These are phyloP conservation scores for Gyromitra esculenta DNA, from an alignment of 2,329 filamentous ascomycete genomes.

Conservation along the genomic window DNA sequence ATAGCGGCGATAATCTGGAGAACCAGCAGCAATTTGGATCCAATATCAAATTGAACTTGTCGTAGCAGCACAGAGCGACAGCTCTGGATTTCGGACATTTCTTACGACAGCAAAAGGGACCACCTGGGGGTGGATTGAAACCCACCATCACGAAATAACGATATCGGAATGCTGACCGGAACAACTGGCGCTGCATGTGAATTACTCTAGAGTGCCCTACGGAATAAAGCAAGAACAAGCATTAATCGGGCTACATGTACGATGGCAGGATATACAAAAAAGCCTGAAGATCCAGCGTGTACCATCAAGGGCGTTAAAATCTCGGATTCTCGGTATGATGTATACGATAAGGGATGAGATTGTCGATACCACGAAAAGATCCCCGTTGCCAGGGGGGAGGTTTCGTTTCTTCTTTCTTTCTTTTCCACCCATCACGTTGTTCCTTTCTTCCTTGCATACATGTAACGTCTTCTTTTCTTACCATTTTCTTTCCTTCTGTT, in stretches of 20 bases:
- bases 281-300: neutral
- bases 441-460: slow-evolving; percentile 29
- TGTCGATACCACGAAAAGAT: neutral
- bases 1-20: slow-evolving; percentile 1
- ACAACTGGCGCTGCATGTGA: slow-evolving; percentile 49
- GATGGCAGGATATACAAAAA: slow-evolving; percentile 16
- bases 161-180: slow-evolving; percentile 31
- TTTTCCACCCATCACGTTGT: no score
- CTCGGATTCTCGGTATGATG: slow-evolving; percentile 36
- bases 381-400: neutral
- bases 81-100: neutral
- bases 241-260: slow-evolving; percentile 28
- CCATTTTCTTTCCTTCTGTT: slow-evolving; percentile 10
- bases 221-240: slow-evolving; percentile 28
- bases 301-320: neutral
- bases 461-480: neutral
- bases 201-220: neutral
- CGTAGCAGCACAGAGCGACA: neutral
- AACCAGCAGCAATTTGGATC: slow-evolving; percentile 1
- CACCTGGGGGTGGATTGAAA: neutral
- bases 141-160: neutral
- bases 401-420: slow-evolving; percentile 11
- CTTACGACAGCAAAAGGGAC: neutral
- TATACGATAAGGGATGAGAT: slow-evolving; percentile 15
- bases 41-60: neutral